Evolutionary conservation across 345 rosid species (phyloP).

Genomic region (Ailanthus altissimus): DNA sequence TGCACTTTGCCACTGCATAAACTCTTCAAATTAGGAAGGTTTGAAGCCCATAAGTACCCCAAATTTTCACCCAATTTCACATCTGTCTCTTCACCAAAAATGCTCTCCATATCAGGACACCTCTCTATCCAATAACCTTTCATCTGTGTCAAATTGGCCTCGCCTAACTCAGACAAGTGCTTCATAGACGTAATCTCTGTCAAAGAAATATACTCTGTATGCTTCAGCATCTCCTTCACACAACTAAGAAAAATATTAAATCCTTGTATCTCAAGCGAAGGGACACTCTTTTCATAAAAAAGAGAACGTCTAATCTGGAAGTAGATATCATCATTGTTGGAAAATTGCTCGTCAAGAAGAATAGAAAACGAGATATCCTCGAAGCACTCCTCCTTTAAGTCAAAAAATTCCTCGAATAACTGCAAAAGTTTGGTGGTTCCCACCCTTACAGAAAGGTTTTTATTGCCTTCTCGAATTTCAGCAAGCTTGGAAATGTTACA

Average conservation of each 20-base stretch:
- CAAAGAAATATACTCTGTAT: constrained; percentile 33
- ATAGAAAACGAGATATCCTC: background rate
- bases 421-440: constrained; percentile 17
- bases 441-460: background rate
- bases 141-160: constrained; percentile 20
- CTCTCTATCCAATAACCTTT: constrained; percentile 42
- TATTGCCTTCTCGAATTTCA: too few relatives aligned
- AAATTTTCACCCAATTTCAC: constrained; percentile 24
- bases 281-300: background rate
- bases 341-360: background rate
- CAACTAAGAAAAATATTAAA: constrained; percentile 18
- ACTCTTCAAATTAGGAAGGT: constrained; percentile 31
- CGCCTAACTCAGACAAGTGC: constrained; percentile 25
- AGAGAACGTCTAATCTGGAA: background rate
- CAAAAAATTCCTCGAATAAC: constrained; percentile 9
- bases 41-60: constrained; percentile 44
- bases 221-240: constrained; percentile 20
- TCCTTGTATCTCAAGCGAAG: constrained; percentile 41
- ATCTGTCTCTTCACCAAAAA: constrained; percentile 31
- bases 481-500: background rate
- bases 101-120: constrained; percentile 32
- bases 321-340: constrained; percentile 16
- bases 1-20: constrained; percentile 22
- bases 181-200: constrained; percentile 26
- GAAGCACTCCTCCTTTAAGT: constrained; percentile 14